phyloP scores from a whole-genome alignment of 1,139 yeast genomes.

The Kluyveromyces sp. region DNA sequence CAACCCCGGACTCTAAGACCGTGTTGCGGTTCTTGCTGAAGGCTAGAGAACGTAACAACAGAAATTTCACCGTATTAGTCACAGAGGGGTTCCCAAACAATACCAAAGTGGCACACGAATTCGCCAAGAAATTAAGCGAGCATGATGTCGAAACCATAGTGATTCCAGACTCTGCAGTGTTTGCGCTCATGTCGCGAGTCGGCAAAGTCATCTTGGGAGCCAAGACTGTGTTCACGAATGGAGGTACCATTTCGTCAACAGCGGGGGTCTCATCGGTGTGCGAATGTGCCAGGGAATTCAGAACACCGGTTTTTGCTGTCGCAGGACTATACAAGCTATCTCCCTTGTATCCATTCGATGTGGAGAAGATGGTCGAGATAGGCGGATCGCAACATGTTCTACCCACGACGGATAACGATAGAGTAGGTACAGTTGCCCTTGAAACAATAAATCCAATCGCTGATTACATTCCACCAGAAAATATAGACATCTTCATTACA shows the following conservation, averaged over 20 bases:
- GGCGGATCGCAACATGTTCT: constrained; percentile 60
- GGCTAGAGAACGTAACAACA: constrained; percentile 65
- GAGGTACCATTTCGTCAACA: constrained; percentile 83
- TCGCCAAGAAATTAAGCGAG: constrained; percentile 72
- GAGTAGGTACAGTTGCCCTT: constrained; percentile 44
- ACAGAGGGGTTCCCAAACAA: constrained; percentile 92
- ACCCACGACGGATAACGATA: constrained; percentile 29
- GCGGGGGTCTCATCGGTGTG: constrained; percentile 86
- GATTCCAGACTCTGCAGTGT: constrained; percentile 87
- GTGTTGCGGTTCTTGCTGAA: constrained; percentile 79
- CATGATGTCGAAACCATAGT: constrained; percentile 86
- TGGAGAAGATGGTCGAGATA: constrained; percentile 81
- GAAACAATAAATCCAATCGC: constrained; percentile 88
- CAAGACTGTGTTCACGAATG: constrained; percentile 87
- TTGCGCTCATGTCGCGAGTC: constrained; percentile 95
- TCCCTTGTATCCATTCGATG: constrained; percentile 89
- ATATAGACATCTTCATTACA: constrained; percentile 88
- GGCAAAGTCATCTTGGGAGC: constrained; percentile 95
- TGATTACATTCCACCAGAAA: constrained; percentile 90
- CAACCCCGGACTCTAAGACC: constrained; percentile 88
- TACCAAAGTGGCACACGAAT: constrained; percentile 62
- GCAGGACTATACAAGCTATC: constrained; percentile 91
- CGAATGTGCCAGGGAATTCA: constrained; percentile 91
- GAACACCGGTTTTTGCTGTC: constrained; percentile 92
- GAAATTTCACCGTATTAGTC: constrained; percentile 86